Evolutionary conservation across 2,329 filamentous ascomycete species (phyloP).

Genomic region (Trichoderma cornu-damae): DNA sequence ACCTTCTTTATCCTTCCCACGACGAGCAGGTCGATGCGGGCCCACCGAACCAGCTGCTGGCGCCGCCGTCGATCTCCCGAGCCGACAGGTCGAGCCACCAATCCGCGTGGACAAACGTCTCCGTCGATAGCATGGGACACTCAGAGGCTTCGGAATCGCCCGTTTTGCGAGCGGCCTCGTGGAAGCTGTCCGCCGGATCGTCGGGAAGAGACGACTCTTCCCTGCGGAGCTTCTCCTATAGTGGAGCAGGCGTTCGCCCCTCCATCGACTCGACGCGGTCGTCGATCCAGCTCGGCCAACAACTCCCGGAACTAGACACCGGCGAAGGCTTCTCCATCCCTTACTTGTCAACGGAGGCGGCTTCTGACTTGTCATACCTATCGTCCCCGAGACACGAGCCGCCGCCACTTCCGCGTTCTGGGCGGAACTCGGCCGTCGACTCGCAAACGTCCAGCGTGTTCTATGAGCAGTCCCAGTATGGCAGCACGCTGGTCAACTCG

Average conservation of each 20-base stretch:
- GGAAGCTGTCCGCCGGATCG: constrained; percentile 28
- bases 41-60: constrained; percentile 42
- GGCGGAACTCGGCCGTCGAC: constrained; percentile 33
- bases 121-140: constrained; percentile 48
- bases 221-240: constrained; percentile 14
- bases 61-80: constrained; percentile 42
- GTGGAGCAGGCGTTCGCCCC: constrained; percentile 23
- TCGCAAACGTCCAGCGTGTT: constrained; percentile 40
- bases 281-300: constrained; percentile 28
- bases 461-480: constrained; percentile 36
- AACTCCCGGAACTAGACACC: constrained; percentile 48
- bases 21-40: constrained; percentile 31
- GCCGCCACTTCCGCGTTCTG: constrained; percentile 43
- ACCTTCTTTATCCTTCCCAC: constrained; percentile 26
- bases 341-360: constrained; percentile 37
- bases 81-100: constrained; percentile 49
- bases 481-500: constrained; percentile 41
- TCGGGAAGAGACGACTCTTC: constrained; percentile 21
- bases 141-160: constrained; percentile 30
- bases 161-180: constrained; percentile 30
- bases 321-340: constrained; percentile 48
- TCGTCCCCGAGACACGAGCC: constrained; percentile 47
- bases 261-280: constrained; percentile 28
- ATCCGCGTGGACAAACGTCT: constrained; percentile 58
- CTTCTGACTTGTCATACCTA: constrained; percentile 29